Evolutionary conservation across 2,329 filamentous ascomycete genomes (phyloP).

Genomic region (Curvularia spicifera): DNA sequence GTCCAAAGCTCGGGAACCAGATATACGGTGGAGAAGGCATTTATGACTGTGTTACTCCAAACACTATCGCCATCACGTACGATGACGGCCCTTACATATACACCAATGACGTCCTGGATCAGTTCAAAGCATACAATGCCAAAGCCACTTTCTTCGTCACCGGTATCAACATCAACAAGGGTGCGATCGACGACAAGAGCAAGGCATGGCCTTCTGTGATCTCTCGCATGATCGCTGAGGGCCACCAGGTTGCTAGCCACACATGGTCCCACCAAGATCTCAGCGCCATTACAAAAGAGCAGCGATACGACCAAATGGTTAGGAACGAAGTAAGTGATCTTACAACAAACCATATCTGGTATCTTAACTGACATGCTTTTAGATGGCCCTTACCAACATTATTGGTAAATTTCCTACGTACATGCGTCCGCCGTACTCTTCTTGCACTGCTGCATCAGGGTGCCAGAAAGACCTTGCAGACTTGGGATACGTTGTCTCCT

Average conservation of each 20-base stretch:
- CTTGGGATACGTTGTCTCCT: conserved; percentile 66
- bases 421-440: conserved; percentile 58
- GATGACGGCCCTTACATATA: conserved; percentile 70
- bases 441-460: conserved; percentile 49
- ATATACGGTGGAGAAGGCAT: conserved; percentile 65
- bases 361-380: not conserved
- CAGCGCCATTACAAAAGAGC: conserved; percentile 50
- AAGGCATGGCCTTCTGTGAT: conserved; percentile 58
- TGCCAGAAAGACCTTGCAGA: conserved; percentile 47
- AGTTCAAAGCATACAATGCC: conserved; percentile 62
- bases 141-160: conserved; percentile 73
- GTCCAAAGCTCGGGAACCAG: conserved; percentile 61
- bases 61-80: conserved; percentile 69
- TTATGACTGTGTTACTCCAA: conserved; percentile 58
- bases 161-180: conserved; percentile 63
- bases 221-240: conserved; percentile 59
- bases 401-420: conserved; percentile 63
- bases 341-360: not conserved
- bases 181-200: conserved; percentile 58
- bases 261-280: conserved; percentile 63
- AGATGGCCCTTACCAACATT: conserved; percentile 61
- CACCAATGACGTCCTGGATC: conserved; percentile 66
- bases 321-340: conserved; percentile 52
- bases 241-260: conserved; percentile 67
- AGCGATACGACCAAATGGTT: conserved; percentile 58